Percentiles rank a stretch among this genome's conserved stretches.
phyloP scores from a whole-genome alignment of 441 rosid species.

The Mallotus repandus region DNA sequence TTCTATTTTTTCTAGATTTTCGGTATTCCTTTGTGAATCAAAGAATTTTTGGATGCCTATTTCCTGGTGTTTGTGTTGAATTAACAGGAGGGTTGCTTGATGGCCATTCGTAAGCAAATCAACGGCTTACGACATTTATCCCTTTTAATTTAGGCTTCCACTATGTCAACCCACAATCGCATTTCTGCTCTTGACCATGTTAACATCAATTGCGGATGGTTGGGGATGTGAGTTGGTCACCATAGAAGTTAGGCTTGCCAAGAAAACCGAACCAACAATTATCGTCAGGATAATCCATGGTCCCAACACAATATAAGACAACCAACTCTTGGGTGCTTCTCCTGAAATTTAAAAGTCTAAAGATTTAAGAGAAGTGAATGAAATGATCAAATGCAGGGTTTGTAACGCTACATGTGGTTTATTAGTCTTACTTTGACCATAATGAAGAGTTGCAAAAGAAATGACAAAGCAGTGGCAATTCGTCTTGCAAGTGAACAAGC shows the following conservation, averaged over 20 bases:
- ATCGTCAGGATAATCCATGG: constrained; percentile 11
- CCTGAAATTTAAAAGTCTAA: constrained; percentile 7
- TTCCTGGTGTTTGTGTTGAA: too few species aligned
- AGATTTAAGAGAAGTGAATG: too few species aligned
- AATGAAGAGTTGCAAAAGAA: constrained; percentile 11
- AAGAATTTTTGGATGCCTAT: too few species aligned
- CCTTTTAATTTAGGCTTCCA: constrained; percentile 15
- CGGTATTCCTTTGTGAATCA: too few species aligned
- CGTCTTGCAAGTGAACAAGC: background rate
- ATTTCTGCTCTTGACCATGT: background rate
- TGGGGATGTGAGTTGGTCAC: background rate
- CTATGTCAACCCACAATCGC: background rate
- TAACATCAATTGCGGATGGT: constrained; percentile 1
- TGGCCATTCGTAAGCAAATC: too few species aligned
- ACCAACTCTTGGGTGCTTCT: background rate
- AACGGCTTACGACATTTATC: too few species aligned
- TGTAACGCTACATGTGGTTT: too few species aligned
- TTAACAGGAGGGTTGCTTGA: too few species aligned
- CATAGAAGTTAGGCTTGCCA: background rate
- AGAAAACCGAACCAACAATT: constrained; percentile 4
- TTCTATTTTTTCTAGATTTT: too few species aligned
- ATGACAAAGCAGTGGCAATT: background rate
- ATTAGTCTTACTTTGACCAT: background rate
- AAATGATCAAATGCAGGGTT: background rate
- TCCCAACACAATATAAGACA: constrained; percentile 7